Conservation (phyloP, 257 asterid genomes). For the Gentiana dahurica region DNA sequence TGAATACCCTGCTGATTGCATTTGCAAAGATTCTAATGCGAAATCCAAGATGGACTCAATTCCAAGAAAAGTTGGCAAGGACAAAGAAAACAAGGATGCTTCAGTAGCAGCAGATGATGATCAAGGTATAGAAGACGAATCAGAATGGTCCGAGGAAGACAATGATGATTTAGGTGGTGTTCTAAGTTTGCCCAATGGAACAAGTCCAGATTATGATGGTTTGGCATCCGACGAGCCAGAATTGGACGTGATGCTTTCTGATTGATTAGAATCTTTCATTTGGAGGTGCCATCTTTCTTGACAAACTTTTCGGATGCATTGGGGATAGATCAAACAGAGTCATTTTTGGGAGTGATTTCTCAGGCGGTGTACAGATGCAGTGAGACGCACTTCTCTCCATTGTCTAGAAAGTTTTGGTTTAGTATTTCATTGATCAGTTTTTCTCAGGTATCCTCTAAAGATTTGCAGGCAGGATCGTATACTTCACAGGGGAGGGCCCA, state of each 20-base stretch:
- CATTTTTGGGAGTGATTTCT: too few species aligned
- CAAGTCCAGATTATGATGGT: constrained; percentile 49
- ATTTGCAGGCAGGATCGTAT: not conserved
- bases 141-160: constrained; percentile 71
- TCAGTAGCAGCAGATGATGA: constrained; percentile 22
- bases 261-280: constrained; percentile 43
- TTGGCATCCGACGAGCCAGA: constrained; percentile 57
- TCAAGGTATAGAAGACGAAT: constrained; percentile 43
- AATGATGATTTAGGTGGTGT: constrained; percentile 54
- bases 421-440: not conserved
- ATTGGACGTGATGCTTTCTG: constrained; percentile 78
- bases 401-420: not conserved
- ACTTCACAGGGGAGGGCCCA: not conserved
- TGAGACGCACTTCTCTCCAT: not conserved
- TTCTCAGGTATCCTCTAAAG: not conserved
- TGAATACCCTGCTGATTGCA: constrained; percentile 85
- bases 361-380: not conserved
- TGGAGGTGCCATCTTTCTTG: not conserved
- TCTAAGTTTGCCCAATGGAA: constrained; percentile 33
- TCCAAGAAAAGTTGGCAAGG: constrained; percentile 23
- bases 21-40: constrained; percentile 68
- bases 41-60: constrained; percentile 22
- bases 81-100: constrained; percentile 23
- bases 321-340: not conserved
- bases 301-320: constrained; percentile 1